Evolutionary conservation across 164 flowering plant species (phyloP), one percentile per base, ranked within the genome.

Genomic region (Annona cherimola): DNA sequence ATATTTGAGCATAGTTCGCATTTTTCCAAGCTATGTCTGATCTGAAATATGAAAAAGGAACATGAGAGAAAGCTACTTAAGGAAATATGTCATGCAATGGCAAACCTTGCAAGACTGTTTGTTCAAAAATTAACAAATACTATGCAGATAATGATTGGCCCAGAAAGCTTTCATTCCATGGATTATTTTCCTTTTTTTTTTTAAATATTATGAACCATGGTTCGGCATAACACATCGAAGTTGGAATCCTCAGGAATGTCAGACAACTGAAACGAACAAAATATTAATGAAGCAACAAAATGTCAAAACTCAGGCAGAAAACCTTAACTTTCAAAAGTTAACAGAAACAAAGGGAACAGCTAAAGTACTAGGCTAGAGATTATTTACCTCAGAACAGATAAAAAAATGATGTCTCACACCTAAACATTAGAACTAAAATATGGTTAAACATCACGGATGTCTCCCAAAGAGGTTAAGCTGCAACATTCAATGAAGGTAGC

Each of bases 11-110:
- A 80, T 88, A 94, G 76, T 94, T 92, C 42, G 94, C 97, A 86
- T 92, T 86, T 77, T 89, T 94, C 97, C 98, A 94, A 42, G 96
- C 98, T 79, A 92, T 94, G 70, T 92, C 97, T 71, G 95, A 89
- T 78, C 98, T 92, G 90, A n/a, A 82, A 68, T 64, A 71, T 20
- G 45, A 68, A 66, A 45, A 55, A 45, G 63, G 19, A 7, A 42
- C 35, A 26, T 26, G 35, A 26, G 35, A 26, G 35, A 26, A 1
- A 26, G 35, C 35, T 26, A 26, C 35, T 26, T 26, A 26, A 26
- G 35, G 35, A 50, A 50, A 50, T 9, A 11, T 9, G 57, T 50
- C 57, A 50, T 50, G 3, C 57, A 50, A 50, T 2, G 9, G 57
- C 14, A 9, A 2, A 11, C 57, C 57, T 50, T 9, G 57, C 14